phyloP scores from a whole-genome alignment of 1,284 basidiomycete species.

The Moesziomyces sp. region DNA sequence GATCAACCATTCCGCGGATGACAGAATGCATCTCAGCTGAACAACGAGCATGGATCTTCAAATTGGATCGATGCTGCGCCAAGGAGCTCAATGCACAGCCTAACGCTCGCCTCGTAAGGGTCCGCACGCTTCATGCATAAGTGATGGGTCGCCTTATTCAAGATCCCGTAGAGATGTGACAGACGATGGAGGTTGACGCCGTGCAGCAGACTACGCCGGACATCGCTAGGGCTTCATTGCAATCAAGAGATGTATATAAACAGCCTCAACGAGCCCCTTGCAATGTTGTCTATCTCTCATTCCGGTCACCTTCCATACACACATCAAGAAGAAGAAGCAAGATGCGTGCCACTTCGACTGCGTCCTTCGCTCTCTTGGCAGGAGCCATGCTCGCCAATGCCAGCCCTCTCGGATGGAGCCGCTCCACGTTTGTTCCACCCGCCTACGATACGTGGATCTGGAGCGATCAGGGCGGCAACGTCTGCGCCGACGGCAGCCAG shows the following conservation, averaged over 20 bases:
- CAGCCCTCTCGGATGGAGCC: slow-evolving; percentile 1
- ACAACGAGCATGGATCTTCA: neutral
- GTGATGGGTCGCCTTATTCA: neutral
- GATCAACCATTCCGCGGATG: neutral
- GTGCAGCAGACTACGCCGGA: neutral
- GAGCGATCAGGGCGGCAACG: slow-evolving; percentile 12
- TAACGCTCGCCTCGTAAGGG: neutral
- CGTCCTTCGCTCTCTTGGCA: slow-evolving; percentile 1
- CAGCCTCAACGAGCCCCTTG: too few relatives aligned
- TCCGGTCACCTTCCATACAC: too few relatives aligned
- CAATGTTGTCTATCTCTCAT: too few relatives aligned
- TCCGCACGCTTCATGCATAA: neutral
- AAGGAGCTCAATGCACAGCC: neutral
- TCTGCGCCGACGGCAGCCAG: slow-evolving; percentile 33
- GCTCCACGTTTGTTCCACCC: slow-evolving; percentile 5
- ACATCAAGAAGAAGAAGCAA: neutral
- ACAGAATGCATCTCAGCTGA: neutral
- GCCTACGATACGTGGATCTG: slow-evolving; percentile 33
- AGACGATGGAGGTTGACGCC: neutral
- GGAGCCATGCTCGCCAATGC: slow-evolving; percentile 4
- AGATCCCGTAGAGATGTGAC: neutral
- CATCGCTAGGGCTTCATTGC: too few relatives aligned
- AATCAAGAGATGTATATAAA: too few relatives aligned
- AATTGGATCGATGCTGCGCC: neutral
- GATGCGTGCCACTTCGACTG: slow-evolving; percentile 8